A percentile compares a stretch with the other conserved stretches of the same genome.
Conservation (phyloP, 2,329 filamentous ascomycete species). For the Bipolaris oryzae region DNA sequence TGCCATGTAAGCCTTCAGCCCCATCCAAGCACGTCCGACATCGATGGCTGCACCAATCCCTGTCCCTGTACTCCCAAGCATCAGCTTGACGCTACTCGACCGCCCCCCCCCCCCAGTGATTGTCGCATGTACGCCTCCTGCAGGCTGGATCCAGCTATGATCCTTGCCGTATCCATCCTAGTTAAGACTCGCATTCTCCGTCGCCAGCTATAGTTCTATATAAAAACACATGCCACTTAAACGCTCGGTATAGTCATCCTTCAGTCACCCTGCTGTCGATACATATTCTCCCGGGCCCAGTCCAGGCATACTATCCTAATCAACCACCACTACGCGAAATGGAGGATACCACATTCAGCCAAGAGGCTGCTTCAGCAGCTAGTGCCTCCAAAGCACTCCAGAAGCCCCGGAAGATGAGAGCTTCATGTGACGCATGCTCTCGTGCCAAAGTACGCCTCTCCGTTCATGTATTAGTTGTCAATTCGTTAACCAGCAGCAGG, state of each 20-base stretch:
- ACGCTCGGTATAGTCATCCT: conserved; percentile 19
- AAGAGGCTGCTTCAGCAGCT: conserved; percentile 28
- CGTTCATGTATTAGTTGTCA: neutral
- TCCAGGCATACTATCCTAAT: conserved; percentile 33
- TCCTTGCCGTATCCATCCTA: conserved; percentile 28
- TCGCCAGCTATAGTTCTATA: conserved; percentile 36
- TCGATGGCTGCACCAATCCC: conserved; percentile 37
- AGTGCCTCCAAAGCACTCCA: conserved; percentile 30
- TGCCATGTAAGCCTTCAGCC: conserved; percentile 45
- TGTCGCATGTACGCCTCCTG: conserved; percentile 31
- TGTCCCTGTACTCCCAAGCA: conserved; percentile 36
- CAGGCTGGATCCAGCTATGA: conserved; percentile 28
- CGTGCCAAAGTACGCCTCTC: conserved; percentile 37
- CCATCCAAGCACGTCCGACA: conserved; percentile 36
- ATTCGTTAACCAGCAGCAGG: conserved; percentile 22
- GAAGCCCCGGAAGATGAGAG: conserved; percentile 47
- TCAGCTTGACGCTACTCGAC: conserved; percentile 40
- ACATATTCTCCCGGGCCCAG: conserved; percentile 41
- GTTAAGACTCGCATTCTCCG: conserved; percentile 23
- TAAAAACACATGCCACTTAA: conserved; percentile 33
- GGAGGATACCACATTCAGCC: conserved; percentile 31
- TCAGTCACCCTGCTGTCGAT: conserved; percentile 16
- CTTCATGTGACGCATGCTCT: conserved; percentile 48
- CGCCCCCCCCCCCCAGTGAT: conserved; percentile 30
- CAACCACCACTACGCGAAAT: conserved; percentile 32